A percentile compares a stretch with the other conserved stretches of the same genome.
Conservation (phyloP, 441 rosid species). For the Eruca vesicaria region DNA sequence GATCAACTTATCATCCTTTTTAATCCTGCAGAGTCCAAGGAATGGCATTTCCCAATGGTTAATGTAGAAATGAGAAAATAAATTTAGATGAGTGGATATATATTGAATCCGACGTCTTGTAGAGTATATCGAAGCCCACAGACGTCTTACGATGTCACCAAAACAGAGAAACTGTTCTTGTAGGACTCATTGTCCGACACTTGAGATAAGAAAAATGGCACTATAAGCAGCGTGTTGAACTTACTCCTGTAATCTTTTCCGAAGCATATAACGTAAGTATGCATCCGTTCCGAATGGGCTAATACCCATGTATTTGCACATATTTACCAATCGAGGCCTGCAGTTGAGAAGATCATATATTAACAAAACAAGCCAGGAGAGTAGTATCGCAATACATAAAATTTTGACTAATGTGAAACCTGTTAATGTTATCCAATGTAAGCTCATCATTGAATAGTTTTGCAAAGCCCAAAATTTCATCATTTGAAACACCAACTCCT, state of each 20-base stretch:
- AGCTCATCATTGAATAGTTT: slow-evolving; percentile 77
- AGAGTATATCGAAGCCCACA: neutral
- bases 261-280: slow-evolving; percentile 73
- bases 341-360: slow-evolving; percentile 31
- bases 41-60: neutral
- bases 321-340: slow-evolving; percentile 75
- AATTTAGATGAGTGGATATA: neutral
- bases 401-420: slow-evolving; percentile 38
- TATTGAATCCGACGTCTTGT: neutral
- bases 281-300: slow-evolving; percentile 81
- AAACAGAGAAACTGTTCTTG: neutral
- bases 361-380: slow-evolving; percentile 9
- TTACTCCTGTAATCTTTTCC: slow-evolving; percentile 66
- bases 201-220: slow-evolving; percentile 1
- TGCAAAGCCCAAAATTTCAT: slow-evolving; percentile 77
- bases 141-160: neutral
- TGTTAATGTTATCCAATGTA: slow-evolving; percentile 75
- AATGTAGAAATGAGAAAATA: neutral
- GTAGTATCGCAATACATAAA: neutral
- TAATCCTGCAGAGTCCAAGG: slow-evolving; percentile 57
- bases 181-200: neutral
- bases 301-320: slow-evolving; percentile 87
- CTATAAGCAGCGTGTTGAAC: slow-evolving; percentile 17
- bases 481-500: slow-evolving; percentile 70
- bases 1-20: slow-evolving; percentile 92